Base-by-base conservation (phyloP, 2,329 filamentous ascomycete genomes). In the Alternaria arbusti region DNA sequence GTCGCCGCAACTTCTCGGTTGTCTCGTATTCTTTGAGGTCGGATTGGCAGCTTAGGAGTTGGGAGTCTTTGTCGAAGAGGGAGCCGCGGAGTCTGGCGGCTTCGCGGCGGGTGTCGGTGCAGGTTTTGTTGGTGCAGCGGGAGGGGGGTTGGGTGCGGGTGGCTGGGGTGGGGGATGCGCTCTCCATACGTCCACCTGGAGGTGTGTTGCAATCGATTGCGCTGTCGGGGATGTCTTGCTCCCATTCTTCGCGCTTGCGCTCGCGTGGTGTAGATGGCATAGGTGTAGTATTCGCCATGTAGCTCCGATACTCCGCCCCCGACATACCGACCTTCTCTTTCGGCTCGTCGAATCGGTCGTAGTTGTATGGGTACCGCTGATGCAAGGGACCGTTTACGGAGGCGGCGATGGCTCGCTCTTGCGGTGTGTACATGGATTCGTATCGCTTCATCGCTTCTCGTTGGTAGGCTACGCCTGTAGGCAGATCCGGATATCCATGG, bases 331-430 rank as follows among this genome's bases (percentile, higher is more conserved):
- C 32, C 2, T 7, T 11, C 12, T 54, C 56, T 5, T 63, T 63
- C 9, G 44, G 60, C 13, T 26, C 22, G 20, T 59, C 50, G 26
- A 50, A 12, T 17, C 50, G 11, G 6, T 49, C 32, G 44, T 54
- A 63, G 20, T 63, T 63, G 60, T 52, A 63, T 0, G 60, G 60
- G 3, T 45, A 63, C 5, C 60, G 50, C 13, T 25, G 23, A 6
- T 63, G 32, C 10, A 63, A 59, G 2, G 60, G 54, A 7, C 56
- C 60, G 6, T 59, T 63, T 1, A 50, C 15, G 0, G 44, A 32
- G 7, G 49, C 60, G 5, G 28, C 44, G 0, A 23, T 22, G 3
- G 6, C 12, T 10, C 60, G 49, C 1, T 63, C 60, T 50, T 32
- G 30, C 0, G 50, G 23, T 2, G 56, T 54, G 32, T 63, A 63